phyloP scores from a whole-genome alignment of 345 rosid species.

The Gynandropsis gynandra region DNA sequence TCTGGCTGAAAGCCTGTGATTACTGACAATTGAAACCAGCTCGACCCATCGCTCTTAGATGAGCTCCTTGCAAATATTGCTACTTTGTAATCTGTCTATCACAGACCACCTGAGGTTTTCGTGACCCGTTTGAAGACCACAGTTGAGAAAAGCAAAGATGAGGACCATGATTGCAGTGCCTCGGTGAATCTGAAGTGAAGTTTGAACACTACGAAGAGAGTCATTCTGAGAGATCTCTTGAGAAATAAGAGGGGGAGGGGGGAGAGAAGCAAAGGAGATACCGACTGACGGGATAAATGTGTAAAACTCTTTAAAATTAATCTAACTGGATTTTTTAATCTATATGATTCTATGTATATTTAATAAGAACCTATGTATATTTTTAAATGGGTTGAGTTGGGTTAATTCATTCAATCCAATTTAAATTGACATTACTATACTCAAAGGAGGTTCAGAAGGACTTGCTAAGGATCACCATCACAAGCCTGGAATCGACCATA shows the following conservation, averaged over 20 bases:
- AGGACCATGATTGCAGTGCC: constrained; percentile 73
- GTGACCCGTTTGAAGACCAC: constrained; percentile 78
- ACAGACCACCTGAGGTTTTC: constrained; percentile 89
- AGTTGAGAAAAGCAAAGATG: constrained; percentile 70
- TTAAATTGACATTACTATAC: constrained; percentile 89
- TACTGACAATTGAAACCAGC: constrained; percentile 85
- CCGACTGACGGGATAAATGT: no score
- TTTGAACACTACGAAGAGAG: no score
- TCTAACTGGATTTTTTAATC: no score
- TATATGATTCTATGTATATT: no score
- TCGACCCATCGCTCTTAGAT: constrained; percentile 82
- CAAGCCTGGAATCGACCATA: constrained; percentile 51
- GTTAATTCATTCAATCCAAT: no score
- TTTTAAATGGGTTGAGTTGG: no score
- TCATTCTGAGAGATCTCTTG: constrained; percentile 64
- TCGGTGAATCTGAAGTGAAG: no score
- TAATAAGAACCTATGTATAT: no score
- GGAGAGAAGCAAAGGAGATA: no score
- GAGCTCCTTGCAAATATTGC: constrained; percentile 95
- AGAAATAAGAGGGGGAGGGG: no score
- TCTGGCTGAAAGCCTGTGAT: constrained; percentile 97
- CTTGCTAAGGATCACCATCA: constrained; percentile 56
- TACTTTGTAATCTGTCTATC: constrained; percentile 88
- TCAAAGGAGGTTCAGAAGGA: constrained; percentile 81
- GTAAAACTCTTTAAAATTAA: no score